A percentile compares a stretch with the other conserved stretches of the same genome.
Conservation (phyloP, 2,329 filamentous ascomycete genomes). For the Colletotrichum sp. region DNA sequence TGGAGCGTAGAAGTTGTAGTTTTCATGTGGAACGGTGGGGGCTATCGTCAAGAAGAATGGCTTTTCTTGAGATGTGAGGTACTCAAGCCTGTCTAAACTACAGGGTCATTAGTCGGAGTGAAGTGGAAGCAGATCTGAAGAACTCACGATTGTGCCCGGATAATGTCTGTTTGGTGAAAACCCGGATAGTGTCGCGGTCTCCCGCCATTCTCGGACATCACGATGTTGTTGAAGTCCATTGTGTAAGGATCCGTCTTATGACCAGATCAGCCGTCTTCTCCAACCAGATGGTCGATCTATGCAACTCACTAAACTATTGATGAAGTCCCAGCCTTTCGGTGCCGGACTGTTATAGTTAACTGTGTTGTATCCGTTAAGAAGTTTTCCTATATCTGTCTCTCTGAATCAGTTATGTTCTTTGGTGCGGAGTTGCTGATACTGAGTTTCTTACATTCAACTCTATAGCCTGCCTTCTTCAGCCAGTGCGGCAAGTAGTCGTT, state of each 20-base stretch:
- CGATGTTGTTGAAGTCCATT: background rate
- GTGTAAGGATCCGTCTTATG: background rate
- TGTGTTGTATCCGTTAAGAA: constrained; percentile 48
- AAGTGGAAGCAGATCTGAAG: background rate
- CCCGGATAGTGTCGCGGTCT: background rate
- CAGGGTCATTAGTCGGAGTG: background rate
- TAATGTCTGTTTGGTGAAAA: background rate
- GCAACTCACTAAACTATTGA: constrained; percentile 23
- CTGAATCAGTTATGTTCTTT: background rate
- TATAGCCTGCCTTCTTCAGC: background rate
- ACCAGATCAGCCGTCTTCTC: background rate
- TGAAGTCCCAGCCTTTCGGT: constrained; percentile 31
- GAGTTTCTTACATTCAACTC: background rate
- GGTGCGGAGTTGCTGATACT: background rate
- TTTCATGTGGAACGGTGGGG: background rate
- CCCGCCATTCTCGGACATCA: background rate
- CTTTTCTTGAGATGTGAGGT: constrained; percentile 19
- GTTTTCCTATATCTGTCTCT: constrained; percentile 34
- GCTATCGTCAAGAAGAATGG: constrained; percentile 27
- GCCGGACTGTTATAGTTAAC: constrained; percentile 42
- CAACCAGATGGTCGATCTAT: background rate
- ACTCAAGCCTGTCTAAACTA: constrained; percentile 23
- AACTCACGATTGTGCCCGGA: background rate
- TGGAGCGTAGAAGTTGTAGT: background rate
- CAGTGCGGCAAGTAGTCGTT: background rate